Percentiles rank a stretch among this genome's conserved stretches.
These are phyloP conservation scores for Saccharum spontaneum DNA, from an alignment of 176 grass and related monocot species.

Conservation along the genomic window DNA sequence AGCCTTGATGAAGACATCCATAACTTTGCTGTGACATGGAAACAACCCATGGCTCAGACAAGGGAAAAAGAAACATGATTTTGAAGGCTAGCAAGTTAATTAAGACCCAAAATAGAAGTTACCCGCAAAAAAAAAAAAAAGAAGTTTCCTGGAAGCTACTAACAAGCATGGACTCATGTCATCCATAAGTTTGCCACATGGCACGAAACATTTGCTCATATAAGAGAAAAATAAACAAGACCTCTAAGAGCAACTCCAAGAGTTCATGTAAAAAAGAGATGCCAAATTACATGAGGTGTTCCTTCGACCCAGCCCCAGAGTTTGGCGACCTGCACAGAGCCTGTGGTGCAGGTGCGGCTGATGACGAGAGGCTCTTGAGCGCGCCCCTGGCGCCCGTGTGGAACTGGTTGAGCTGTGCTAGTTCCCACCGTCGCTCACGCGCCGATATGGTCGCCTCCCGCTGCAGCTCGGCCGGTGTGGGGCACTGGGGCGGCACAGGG, in stretches of 20 bases:
- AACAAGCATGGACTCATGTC: background rate
- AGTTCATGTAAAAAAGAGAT: background rate
- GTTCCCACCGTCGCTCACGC: slow-evolving; percentile 58
- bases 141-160: background rate
- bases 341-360: slow-evolving; percentile 60
- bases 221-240: background rate
- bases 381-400: slow-evolving; percentile 62
- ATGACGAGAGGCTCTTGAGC: slow-evolving; percentile 84
- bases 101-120: slow-evolving; percentile 12
- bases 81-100: background rate
- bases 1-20: slow-evolving; percentile 99
- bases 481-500: background rate
- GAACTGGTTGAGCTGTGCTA: slow-evolving; percentile 61
- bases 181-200: background rate
- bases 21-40: slow-evolving; percentile 79
- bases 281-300: background rate
- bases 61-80: background rate
- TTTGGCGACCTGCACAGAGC: slow-evolving; percentile 56
- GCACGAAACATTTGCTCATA: background rate
- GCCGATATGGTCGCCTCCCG: slow-evolving; percentile 56
- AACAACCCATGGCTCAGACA: slow-evolving; percentile 31
- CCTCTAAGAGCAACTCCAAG: background rate
- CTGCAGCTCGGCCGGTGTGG: slow-evolving; percentile 31
- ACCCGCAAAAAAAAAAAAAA: too few species aligned
- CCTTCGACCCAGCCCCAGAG: slow-evolving; percentile 68